Evolutionary conservation across 345 rosid genomes (phyloP).

Genomic region (Acer campestre): DNA sequence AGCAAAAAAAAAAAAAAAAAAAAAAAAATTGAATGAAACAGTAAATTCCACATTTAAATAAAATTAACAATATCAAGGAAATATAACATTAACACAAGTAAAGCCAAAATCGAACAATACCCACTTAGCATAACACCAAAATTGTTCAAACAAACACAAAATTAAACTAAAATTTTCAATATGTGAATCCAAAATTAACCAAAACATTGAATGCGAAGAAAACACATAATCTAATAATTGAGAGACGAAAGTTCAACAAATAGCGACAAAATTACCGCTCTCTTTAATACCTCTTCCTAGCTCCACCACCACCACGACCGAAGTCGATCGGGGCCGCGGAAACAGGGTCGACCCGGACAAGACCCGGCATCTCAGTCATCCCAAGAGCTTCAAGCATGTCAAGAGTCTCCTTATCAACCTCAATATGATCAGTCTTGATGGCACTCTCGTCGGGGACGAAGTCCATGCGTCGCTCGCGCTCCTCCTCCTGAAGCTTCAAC

Average conservation of each 20-base stretch:
- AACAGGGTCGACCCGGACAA: constrained; percentile 45
- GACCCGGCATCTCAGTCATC: constrained; percentile 49
- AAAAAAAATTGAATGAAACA: not conserved
- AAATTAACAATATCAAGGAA: not conserved
- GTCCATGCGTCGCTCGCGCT: constrained; percentile 81
- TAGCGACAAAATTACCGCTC: not conserved
- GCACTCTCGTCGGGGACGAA: constrained; percentile 73
- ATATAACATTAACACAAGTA: not conserved
- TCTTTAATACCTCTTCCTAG: constrained; percentile 40
- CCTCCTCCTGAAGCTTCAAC: constrained; percentile 71
- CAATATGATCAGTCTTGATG: constrained; percentile 56
- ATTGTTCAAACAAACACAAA: constrained; percentile 3
- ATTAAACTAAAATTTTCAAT: not conserved
- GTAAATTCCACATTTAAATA: not conserved
- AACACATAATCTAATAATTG: not conserved
- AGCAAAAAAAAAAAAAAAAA: no score
- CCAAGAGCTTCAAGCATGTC: constrained; percentile 73
- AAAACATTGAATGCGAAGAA: not conserved
- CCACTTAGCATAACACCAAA: not conserved
- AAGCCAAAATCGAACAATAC: not conserved
- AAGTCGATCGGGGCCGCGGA: constrained; percentile 24
- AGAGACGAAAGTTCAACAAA: not conserved
- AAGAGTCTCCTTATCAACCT: constrained; percentile 67
- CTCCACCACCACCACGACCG: constrained; percentile 32
- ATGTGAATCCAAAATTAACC: not conserved